Evolutionary conservation across 1,139 yeast species (phyloP), one percentile per base, ranked within the genome.

Genomic region (Eremothecium gossypii): DNA sequence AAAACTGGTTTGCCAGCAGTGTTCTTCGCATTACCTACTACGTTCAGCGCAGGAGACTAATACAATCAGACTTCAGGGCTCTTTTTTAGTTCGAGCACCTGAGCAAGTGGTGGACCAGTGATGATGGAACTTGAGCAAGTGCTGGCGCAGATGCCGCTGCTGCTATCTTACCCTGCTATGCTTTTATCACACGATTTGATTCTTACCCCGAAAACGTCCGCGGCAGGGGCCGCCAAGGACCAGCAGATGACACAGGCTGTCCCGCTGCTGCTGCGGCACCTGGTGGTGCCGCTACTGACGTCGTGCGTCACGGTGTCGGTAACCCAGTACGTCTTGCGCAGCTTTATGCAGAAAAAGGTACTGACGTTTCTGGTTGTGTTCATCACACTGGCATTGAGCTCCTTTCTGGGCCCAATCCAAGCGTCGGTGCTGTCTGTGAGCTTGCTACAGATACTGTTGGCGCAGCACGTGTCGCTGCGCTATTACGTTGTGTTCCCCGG

Each of bases 131-230:
- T 34, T 9, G 14, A 34, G 11, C 27, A 34, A 20, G 29, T 23
- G 12, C 27, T 34, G 29, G 58, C 64, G 13, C 54, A 55, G 20
- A 53, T 65, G 3, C 70, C 70, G 2, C 38, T 65, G 31, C 45
- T 64, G 8, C 53, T 66, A 28, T 63, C 68, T 8, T 64, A 55
- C 43, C 69, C 70, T 8, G 64, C 69, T 0, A 49, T 61, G 9
- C 48, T 66, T 8, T 47, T 65, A 26, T 57, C 68, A 8, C 55
- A 61, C 32, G 58, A 52, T 40, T 47, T 63, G 39, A 55, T 63
- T 27, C 46, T 55, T 42, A 48, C 56, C 33, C 29, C 27, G 7
- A 29, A 29, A 29, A 6, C 31, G 11, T 4, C 31, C 5, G 14
- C 27, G 11, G n/a, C 20, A 5, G 37, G 12, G 11, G 45, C 50